Evolutionary conservation across 2,329 filamentous ascomycete genomes (phyloP), one percentile per base, ranked within the genome.

Genomic region (Fusarium sororula): DNA sequence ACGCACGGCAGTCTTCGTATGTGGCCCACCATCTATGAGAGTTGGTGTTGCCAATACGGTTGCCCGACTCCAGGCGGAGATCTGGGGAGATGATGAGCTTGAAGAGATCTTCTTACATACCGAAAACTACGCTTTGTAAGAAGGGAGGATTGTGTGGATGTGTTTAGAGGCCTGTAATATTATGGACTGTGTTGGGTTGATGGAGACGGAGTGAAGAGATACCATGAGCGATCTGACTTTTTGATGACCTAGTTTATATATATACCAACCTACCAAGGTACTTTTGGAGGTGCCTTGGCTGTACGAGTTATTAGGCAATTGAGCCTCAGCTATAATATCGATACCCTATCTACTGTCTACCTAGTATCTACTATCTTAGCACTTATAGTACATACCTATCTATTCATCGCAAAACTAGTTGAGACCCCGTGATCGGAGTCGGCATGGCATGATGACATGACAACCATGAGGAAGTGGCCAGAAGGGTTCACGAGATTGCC

Each of bases 51-150:
- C 93, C n/a, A 93, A 90, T 75, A 93, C 94, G 1, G 94, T 98
- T 30, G 96, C 96, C 6, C 85, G 89, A 66, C 84, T 98, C 78
- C 96, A 98, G 86, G 90, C 89, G 32, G 90, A 92, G 82, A 95
- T 98, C 56, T 95, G 94, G 92, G 91, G 89, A 11, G 92, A 94
- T 76, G 89, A 91, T 39, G 88, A 89, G 77, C 89, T 93, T 53
- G 95, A 98, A 80, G 96, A 98, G 87, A 93, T 98, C 62, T 98
- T 95, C 81, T 83, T 98, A 81, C 96, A 98, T 85, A 94, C 95
- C 7, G 96, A 98, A 86, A 98, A 98, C 82, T 98, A 98, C 84
- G 94, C 95, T 58, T 86, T 98, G 71, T 98, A 77, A 42, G 39
- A 62, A 58, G 45, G 17, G 20, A 54, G 13, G 32, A 53, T 56